Base-by-base conservation (phyloP, 192 early-diverging fungal genomes). In the Coemansia sp. region DNA sequence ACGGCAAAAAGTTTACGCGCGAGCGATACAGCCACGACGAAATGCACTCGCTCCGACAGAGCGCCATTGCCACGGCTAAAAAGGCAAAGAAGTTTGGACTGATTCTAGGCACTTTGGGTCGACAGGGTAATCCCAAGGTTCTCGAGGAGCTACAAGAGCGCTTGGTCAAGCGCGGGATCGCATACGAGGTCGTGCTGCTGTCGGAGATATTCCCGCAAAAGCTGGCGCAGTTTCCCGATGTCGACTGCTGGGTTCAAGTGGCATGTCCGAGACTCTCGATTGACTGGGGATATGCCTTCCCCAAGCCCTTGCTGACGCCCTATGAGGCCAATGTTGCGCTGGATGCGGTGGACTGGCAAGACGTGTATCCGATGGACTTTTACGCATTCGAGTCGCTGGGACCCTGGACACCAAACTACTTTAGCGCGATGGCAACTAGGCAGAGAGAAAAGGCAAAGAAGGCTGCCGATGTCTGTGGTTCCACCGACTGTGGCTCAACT, bases 241-340 rank as follows among this genome's bases (percentile, higher is more conserved):
- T 95, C 58, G 92, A 94, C 68, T 91, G 89, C 44, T 97, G 94
- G 92, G 91, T 99, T 57, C 98, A 99, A 76, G 90, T 97, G 57
- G 93, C 95, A 0, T 99, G 98, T 75, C 98, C 98, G 52, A 84
- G 98, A 18, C 86, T 99, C 34, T 97, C 95, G 1, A 99, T 99
- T 49, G 98, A 99, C 79, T 99, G 98, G 98, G 98, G 98, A 1
- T 95, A 97, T 83, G 92, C 95, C 5, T 99, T 97, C 75, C 68
- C 90, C 5, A 94, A 91, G 67, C 96, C 98, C 24, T 78, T 99
- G 43, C 79, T 99, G 57, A 93, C 93, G 16, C 96, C 98, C 0
- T 99, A 99, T 70, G 98, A 99, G 78, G 94, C 93, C 27, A 90
- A 94, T 0, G 94, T 99, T 36, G 92, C 90, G 0, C 87, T 99